A percentile compares a stretch with the other conserved stretches of the same genome.
Evolutionary conservation across 805 yeast species (phyloP).

Genomic region (Wickerhamomyces bovis): DNA sequence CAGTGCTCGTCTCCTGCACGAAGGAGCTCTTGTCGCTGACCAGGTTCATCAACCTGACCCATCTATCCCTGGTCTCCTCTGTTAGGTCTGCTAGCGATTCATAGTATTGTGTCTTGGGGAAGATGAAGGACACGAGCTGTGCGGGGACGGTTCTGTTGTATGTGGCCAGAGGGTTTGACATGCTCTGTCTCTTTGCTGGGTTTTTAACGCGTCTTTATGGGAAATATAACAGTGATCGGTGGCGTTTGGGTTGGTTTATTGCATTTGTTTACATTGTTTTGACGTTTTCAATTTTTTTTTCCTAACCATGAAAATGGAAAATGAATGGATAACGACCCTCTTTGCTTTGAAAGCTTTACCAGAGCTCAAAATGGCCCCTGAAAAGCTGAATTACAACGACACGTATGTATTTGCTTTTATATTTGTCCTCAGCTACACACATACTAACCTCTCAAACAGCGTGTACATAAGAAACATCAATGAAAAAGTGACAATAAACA

Average conservation of each 20-base stretch:
- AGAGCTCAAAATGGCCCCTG: neutral
- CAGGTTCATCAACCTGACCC: neutral
- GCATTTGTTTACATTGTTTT: too few relatives aligned
- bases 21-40: neutral
- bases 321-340: too few relatives aligned
- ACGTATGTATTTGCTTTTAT: slow-evolving; percentile 13
- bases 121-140: neutral
- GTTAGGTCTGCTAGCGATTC: neutral
- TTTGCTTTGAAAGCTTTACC: too few relatives aligned
- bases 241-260: neutral
- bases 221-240: neutral
- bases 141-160: too few relatives aligned
- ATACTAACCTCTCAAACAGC: slow-evolving; percentile 11
- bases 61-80: neutral
- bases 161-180: neutral
- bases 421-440: neutral
- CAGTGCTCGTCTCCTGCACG: neutral
- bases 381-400: slow-evolving; percentile 15
- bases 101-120: neutral
- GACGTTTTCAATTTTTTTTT: too few relatives aligned
- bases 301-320: too few relatives aligned
- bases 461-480: slow-evolving; percentile 63
- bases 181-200: too few relatives aligned
- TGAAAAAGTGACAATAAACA: slow-evolving; percentile 54
- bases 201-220: too few relatives aligned